Percentiles rank a stretch among this genome's conserved stretches.
These are phyloP conservation scores for Candida anglica DNA, from an alignment of 805 yeast genomes.

Conservation along the genomic window DNA sequence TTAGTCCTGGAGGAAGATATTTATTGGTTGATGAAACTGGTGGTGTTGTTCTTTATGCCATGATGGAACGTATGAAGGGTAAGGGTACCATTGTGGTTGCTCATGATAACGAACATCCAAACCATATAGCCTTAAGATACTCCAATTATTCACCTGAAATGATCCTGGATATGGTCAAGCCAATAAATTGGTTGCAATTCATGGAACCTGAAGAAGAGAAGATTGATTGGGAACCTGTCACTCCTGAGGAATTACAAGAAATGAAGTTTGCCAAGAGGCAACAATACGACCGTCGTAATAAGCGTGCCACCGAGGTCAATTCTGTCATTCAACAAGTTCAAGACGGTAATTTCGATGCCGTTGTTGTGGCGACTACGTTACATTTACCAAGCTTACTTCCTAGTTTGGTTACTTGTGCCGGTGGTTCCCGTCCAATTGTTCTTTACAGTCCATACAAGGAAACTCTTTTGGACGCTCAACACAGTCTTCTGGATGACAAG, in stretches of 20 bases:
- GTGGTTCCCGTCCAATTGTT: conserved; percentile 86
- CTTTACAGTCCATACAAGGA: conserved; percentile 82
- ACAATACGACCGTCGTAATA: conserved; percentile 64
- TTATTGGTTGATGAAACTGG: conserved; percentile 92
- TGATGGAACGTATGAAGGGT: conserved; percentile 90
- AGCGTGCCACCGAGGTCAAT: conserved; percentile 50
- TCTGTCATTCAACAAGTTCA: conserved; percentile 48
- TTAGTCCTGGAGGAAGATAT: conserved; percentile 87
- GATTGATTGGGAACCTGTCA: conserved; percentile 42
- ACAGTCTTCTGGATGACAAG: conserved; percentile 60
- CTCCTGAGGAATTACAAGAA: conserved; percentile 50
- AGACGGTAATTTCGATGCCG: conserved; percentile 63
- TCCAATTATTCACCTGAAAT: conserved; percentile 58
- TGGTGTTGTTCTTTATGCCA: conserved; percentile 78
- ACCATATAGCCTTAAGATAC: conserved; percentile 63
- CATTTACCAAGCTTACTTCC: conserved; percentile 65
- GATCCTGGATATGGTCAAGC: conserved; percentile 53
- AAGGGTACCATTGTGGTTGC: conserved; percentile 61
- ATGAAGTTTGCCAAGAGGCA: conserved; percentile 58
- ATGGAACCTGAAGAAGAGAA: conserved; percentile 68
- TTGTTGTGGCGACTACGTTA: conserved; percentile 70
- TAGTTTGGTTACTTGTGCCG: conserved; percentile 55
- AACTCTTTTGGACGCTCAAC: conserved; percentile 67
- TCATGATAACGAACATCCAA: conserved; percentile 94
- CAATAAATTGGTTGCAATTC: conserved; percentile 75